Evolutionary conservation across 2,329 filamentous ascomycete genomes (phyloP), one percentile per base, ranked within the genome.

Genomic region (Fusarium sacchari): DNA sequence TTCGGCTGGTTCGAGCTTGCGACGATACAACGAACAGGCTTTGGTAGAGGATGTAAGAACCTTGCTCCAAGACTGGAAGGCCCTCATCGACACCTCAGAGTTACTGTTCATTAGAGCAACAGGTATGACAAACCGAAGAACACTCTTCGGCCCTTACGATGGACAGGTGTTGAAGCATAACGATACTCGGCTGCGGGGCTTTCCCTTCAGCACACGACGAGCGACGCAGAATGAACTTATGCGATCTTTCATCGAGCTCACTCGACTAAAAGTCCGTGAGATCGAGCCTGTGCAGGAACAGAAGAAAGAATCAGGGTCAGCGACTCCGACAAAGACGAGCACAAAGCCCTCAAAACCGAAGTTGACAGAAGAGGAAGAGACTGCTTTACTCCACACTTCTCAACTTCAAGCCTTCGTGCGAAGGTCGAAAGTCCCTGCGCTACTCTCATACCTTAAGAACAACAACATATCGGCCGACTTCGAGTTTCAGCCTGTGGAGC

Each of bases 201-300:
- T 99, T 72, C 96, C 96, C 0, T 99, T 99, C 81, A 97, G 89
- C 81, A 99, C 96, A 14, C 89, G 95, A 18, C 88, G 96, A 64
- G 94, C 96, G 2, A 99, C 96, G 0, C 95, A 98, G 79, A 94
- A 93, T 53, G 96, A 99, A 82, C 90, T 99, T 0, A 96, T 98
- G 93, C 90, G 96, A 43, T 93, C 93, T 2, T 99, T 98, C 78
- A 93, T 97, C 71, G 96, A 99, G 83, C 88, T 99, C 37, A 99
- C 96, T 0, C 88, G 96, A 22, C 88, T 98, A 22, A 98, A 99
- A 82, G 88, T 97, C 52, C 91, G 90, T 55, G 92, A 93, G 70
- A 88, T 98, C 34, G 88, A 94, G 65, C 92, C 94, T 72, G 88
- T 86, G 7, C 87, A 90, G 18, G 86, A 87, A 67, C 80, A 81